Evolutionary conservation across 2,329 filamentous ascomycete genomes (phyloP), one percentile per base, ranked within the genome.

Genomic region (Exserohilum rostratum): DNA sequence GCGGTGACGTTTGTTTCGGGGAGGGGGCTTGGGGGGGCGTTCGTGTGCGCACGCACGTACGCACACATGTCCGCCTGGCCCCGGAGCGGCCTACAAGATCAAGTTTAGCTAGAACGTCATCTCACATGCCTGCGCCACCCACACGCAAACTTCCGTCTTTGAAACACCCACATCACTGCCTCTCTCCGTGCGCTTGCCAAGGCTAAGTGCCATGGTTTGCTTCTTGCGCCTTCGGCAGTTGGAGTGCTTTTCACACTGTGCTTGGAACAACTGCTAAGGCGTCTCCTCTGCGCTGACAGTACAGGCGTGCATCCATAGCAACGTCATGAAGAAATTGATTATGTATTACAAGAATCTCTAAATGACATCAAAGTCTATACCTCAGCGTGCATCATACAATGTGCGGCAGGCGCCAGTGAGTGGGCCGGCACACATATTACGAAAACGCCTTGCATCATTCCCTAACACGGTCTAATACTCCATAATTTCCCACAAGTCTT

Each of bases 51-150:
- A 25, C 29, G n/a, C n/a, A n/a, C n/a, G n/a, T 42, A 18, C 17
- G 40, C 25, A 5, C 13, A n/a, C 22, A 17, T 33, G 42, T 27
- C 13, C 30, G 43, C 31, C 13, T 20, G 25, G 17, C 12, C 12
- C 30, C 17, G 40, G 40, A n/a, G 30, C 33, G n/a, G 18, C 33
- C 43, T 25, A 20, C 29, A 57, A 57, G 46, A 53, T 25, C 54
- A 53, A 44, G 54, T 53, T 57, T 53, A 50, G 50, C 40, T 45
- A 42, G 35, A 53, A 57, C 54, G 54, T 57, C 54, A 57, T 57
- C 39, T 42, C 39, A 43, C 27, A 43, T 43, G 39, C 39, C 27
- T n/a, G 18, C 17, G 7, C 40, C 27, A 39, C 46, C 38, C 30
- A 35, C 29, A 44, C 42, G 30, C 42, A 44, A 20, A 22, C 42